Evolutionary conservation across 441 rosid genomes (phyloP), one percentile per base, ranked within the genome.

Genomic region (Rhodomyrtus psidioides): DNA sequence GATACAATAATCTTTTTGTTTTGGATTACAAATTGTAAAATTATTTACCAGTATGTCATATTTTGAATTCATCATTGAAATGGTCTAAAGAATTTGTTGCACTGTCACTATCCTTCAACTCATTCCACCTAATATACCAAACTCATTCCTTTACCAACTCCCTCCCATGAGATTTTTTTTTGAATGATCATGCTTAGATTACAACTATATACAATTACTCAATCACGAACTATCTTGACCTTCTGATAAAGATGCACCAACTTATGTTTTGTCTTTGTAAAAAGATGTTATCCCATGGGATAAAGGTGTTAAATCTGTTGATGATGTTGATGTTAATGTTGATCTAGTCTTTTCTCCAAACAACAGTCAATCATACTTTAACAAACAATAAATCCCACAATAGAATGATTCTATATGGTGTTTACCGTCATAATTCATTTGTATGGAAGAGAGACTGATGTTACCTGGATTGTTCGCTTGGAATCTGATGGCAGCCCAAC

Each of bases 401-500:
- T 44, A 70, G 34, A 15, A 8, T 24, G 39, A 70, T 6, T 70
- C 56, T 4, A 28, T 10, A 28, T 82, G 30, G n/a, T 17, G 30
- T 53, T 53, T 26, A 28, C 55, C 15, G 7, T 46, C 34, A 28
- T 16, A 49, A 21, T 46, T 44, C 21, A 24, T 13, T 16, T 5
- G 7, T 46, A 53, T 26, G 83, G 6, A 24, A 46, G 83, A 46
- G 55, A 30, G 0, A 24, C 46, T 81, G 8, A 51, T 21, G 12
- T 54, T 82, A 95, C 98, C 99, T 84, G 99, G 99, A 84, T 95
- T 97, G 85, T 95, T 51, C 26, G 98, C 99, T 4, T 4, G 89
- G 93, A 97, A 96, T 86, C 99, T 91, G 70, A 88, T 89, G 54
- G 91, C 99, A 27, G 98, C 96, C 99, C 99, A 96, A 27, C 99